A percentile compares a stretch with the other conserved stretches of the same genome.
Evolutionary conservation across 306 rosid species (phyloP).

Genomic region (Gastrolobium bilobum): DNA sequence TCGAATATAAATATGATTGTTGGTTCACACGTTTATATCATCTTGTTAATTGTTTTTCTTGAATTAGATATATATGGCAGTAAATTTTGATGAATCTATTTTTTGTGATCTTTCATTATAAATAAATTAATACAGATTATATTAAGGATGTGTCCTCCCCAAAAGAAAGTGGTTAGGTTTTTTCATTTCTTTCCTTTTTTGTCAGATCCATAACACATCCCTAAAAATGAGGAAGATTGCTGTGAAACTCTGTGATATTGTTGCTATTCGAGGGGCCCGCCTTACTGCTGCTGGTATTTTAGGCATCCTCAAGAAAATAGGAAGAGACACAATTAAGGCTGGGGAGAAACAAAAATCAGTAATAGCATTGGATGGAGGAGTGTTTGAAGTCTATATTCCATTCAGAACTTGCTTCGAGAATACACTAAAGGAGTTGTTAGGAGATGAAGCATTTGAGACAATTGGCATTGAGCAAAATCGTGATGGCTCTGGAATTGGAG

Average conservation of each 20-base stretch:
- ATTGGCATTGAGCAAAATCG: slow-evolving; percentile 72
- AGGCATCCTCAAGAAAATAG: slow-evolving; percentile 87
- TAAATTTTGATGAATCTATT: slow-evolving; percentile 19
- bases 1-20: slow-evolving; percentile 15
- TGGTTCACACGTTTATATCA: not conserved
- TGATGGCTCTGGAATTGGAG: slow-evolving; percentile 97
- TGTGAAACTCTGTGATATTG: slow-evolving; percentile 73
- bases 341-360: slow-evolving; percentile 83
- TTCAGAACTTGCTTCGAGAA: slow-evolving; percentile 84
- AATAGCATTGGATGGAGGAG: slow-evolving; percentile 90
- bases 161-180: not conserved
- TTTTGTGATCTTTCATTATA: slow-evolving; percentile 11
- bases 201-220: slow-evolving; percentile 79
- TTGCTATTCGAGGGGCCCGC: slow-evolving; percentile 88
- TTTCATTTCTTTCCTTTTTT: slow-evolving; percentile 15
- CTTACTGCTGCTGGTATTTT: slow-evolving; percentile 87
- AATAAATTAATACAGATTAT: not conserved
- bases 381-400: slow-evolving; percentile 83
- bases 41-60: slow-evolving; percentile 13
- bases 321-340: slow-evolving; percentile 75
- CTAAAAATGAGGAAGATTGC: slow-evolving; percentile 75
- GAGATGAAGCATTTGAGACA: slow-evolving; percentile 70
- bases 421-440: slow-evolving; percentile 82
- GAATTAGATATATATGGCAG: slow-evolving; percentile 18
- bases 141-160: slow-evolving; percentile 8